Evolutionary conservation across 106 monocot genomes (phyloP), one percentile per base, ranked within the genome.

Genomic region (Hemerocallis citrina): DNA sequence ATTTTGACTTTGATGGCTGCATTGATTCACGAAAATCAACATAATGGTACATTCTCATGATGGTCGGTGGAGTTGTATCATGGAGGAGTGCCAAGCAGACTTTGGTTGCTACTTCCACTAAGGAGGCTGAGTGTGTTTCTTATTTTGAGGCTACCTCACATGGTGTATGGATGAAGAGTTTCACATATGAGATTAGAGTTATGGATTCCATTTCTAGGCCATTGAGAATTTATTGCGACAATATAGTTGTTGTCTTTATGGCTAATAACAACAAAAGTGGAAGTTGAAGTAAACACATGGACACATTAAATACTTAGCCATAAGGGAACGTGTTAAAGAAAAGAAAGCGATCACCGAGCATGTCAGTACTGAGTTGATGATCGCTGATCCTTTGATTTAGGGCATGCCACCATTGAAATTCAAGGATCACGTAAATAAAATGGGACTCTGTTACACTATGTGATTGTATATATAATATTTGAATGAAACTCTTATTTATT

Each of bases 251-350:
- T 3, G 30, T 63, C 1, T 63, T 63, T n/a, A 46, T 46, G 29
- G 25, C 63, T 21, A 74, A 57, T 1, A 66, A 66, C 44, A 63
- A 63, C 25, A 74, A 74, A 13, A 36, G 10, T 22, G 38, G 34
- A 33, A 50, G 36, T n/a, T 11, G 31, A 36, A 37, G 44, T 11
- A 74, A 51, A 29, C 50, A 58, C 35, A 59, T 66, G 8, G 58
- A n/a, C n/a, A 66, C 11, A 30, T 74, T 13, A 74, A 66, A 11
- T 66, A 49, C 7, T 15, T 48, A 3, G 66, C 43, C 49, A 58
- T 59, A 1, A 74, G 39, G 4, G 47, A 74, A 31, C 33, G 19
- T 17, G 65, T 59, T 12, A 30, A 67, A 13, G 47, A 47, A 5
- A 4, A 66, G 1, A 15, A 35, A 41, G 34, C 67, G 0, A 6